Conservation (phyloP, 768 basidiomycete species). For the Tubosaeta brunneosetosa region DNA sequence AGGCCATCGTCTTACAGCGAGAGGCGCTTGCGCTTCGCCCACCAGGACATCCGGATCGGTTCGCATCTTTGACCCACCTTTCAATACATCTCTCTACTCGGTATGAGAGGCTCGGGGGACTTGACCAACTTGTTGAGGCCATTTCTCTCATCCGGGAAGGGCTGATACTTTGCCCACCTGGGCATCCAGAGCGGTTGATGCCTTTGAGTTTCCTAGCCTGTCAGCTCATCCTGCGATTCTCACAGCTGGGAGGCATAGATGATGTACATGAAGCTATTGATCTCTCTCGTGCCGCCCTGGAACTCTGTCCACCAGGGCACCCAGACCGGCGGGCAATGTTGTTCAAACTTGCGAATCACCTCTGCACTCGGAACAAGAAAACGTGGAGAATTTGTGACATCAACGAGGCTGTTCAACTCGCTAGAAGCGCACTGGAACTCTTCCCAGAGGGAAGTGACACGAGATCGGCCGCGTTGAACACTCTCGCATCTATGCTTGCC, state of each 20-base stretch:
- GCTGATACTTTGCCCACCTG: neutral
- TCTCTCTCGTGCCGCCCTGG: no score
- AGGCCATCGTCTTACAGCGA: neutral
- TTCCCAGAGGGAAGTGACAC: neutral
- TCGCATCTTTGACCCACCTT: neutral
- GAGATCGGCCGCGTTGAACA: neutral
- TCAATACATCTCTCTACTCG: neutral
- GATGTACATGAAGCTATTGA: neutral
- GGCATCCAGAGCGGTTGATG: neutral
- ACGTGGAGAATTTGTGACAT: neutral
- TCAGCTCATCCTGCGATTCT: neutral
- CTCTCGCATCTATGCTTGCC: neutral
- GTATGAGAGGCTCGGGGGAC: neutral
- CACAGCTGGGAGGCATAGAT: neutral
- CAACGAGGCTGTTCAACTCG: neutral
- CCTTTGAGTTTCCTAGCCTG: neutral
- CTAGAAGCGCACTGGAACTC: neutral
- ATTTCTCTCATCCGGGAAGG: neutral
- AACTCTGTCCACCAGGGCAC: no score
- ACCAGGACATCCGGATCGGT: neutral
- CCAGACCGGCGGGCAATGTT: no score
- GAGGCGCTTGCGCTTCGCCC: neutral
- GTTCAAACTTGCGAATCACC: neutral
- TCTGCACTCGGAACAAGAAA: neutral
- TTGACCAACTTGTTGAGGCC: neutral